phyloP scores from a whole-genome alignment of 768 basidiomycete species.

The Phaeotremella fagi region DNA sequence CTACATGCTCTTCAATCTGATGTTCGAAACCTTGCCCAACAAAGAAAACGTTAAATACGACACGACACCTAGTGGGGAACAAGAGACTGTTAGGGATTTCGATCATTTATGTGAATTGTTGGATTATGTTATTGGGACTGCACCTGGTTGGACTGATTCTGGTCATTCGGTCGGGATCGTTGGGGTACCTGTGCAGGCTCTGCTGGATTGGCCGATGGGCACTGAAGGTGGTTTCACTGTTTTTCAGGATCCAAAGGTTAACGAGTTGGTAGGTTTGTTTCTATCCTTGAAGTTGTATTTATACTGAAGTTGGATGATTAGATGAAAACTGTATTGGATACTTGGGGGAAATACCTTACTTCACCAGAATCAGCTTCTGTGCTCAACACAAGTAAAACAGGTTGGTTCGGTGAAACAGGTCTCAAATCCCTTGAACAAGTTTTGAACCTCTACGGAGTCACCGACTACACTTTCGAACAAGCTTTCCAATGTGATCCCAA shows the following conservation, averaged over 20 bases:
- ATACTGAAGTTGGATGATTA: neutral
- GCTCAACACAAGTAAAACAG: constrained; percentile 49
- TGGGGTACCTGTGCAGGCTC: constrained; percentile 54
- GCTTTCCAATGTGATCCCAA: constrained; percentile 52
- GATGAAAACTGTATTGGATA: constrained; percentile 55
- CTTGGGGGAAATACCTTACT: constrained; percentile 55
- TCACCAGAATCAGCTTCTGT: constrained; percentile 52
- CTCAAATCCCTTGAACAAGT: constrained; percentile 36
- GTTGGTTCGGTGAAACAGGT: constrained; percentile 55
- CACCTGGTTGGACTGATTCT: constrained; percentile 51
- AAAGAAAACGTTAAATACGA: constrained; percentile 35
- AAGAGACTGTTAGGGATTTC: constrained; percentile 51
- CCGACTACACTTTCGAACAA: constrained; percentile 47
- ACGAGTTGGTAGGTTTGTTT: constrained; percentile 38
- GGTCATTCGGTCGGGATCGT: constrained; percentile 49
- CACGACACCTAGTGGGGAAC: constrained; percentile 37
- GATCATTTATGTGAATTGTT: constrained; percentile 51
- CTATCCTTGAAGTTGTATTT: neutral
- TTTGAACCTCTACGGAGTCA: constrained; percentile 33
- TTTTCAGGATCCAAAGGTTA: constrained; percentile 53
- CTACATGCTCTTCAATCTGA: constrained; percentile 44
- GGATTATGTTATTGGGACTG: constrained; percentile 52
- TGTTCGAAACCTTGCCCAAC: constrained; percentile 44
- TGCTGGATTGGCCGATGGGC: constrained; percentile 54
- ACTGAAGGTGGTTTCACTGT: constrained; percentile 48